phyloP scores from a whole-genome alignment of 768 basidiomycete genomes.

The Antrodiella citrinella region DNA sequence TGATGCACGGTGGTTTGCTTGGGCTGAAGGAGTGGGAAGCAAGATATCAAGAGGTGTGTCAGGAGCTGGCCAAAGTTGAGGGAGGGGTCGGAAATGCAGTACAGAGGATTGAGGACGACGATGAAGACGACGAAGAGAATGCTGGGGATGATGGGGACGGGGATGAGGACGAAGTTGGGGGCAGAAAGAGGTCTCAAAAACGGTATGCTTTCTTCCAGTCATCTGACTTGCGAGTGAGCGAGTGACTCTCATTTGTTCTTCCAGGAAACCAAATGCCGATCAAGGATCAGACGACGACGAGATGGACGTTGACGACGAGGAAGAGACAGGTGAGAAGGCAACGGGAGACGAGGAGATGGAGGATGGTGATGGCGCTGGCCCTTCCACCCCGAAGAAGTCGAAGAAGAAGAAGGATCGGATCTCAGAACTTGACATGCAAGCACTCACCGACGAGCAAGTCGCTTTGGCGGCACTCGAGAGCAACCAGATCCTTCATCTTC shows the following conservation, averaged over 20 bases:
- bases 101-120: constrained; percentile 26
- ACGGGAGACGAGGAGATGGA: constrained; percentile 28
- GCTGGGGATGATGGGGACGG: constrained; percentile 21
- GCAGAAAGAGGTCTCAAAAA: constrained; percentile 9
- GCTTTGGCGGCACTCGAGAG: constrained; percentile 62
- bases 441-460: constrained; percentile 62
- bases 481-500: constrained; percentile 55
- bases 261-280: constrained; percentile 15
- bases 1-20: constrained; percentile 77
- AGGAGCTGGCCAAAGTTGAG: constrained; percentile 67
- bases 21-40: constrained; percentile 65
- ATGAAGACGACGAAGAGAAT: constrained; percentile 16
- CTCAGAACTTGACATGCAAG: constrained; percentile 64
- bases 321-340: constrained; percentile 31
- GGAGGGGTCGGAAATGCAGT: constrained; percentile 56
- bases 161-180: constrained; percentile 19
- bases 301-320: constrained; percentile 31
- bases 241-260: constrained; percentile 10
- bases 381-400: constrained; percentile 20
- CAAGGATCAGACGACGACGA: constrained; percentile 25
- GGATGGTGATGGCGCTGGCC: constrained; percentile 23
- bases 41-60: constrained; percentile 53
- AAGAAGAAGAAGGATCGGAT: constrained; percentile 44
- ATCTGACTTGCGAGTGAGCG: too few relatives aligned
- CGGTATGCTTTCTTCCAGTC: neutral